Percentiles rank a stretch among this genome's conserved stretches.
Evolutionary conservation across 305 asterid species (phyloP).

Genomic region (Fraxinus floribunda): DNA sequence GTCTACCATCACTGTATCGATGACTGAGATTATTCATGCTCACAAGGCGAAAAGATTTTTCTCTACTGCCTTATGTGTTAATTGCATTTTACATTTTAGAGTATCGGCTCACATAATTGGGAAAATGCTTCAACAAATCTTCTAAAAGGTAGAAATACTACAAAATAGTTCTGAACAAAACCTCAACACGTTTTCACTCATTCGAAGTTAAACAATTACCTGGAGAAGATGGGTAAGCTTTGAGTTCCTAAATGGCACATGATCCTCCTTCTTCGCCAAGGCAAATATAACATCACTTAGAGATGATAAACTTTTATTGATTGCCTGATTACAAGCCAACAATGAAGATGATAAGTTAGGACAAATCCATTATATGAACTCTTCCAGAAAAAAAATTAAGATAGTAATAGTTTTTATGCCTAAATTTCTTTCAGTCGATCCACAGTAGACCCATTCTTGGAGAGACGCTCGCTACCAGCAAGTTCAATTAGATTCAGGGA

Average conservation of each 20-base stretch:
- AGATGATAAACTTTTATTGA: conserved; percentile 87
- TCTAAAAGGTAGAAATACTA: not conserved
- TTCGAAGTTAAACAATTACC: conserved; percentile 41
- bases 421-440: conserved; percentile 94
- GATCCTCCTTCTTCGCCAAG: conserved; percentile 89
- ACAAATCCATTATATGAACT: not conserved
- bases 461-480: conserved; percentile 97
- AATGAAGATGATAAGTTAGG: not conserved
- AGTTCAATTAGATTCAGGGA: conserved; percentile 84
- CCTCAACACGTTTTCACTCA: not conserved
- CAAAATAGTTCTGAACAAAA: not conserved
- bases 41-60: not conserved
- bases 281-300: conserved; percentile 94
- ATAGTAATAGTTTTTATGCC: conserved; percentile 37
- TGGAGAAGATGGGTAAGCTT: conserved; percentile 95
- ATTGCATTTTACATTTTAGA: not conserved
- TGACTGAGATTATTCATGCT: not conserved
- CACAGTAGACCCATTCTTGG: conserved; percentile 91
- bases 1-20: not conserved
- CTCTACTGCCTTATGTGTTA: not conserved
- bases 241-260: conserved; percentile 87
- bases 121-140: not conserved
- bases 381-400: not conserved
- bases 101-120: not conserved
- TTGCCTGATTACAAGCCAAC: conserved; percentile 52